Evolutionary conservation across 768 basidiomycete species (phyloP), one percentile per base, ranked within the genome.

Genomic region (Mycena pura): DNA sequence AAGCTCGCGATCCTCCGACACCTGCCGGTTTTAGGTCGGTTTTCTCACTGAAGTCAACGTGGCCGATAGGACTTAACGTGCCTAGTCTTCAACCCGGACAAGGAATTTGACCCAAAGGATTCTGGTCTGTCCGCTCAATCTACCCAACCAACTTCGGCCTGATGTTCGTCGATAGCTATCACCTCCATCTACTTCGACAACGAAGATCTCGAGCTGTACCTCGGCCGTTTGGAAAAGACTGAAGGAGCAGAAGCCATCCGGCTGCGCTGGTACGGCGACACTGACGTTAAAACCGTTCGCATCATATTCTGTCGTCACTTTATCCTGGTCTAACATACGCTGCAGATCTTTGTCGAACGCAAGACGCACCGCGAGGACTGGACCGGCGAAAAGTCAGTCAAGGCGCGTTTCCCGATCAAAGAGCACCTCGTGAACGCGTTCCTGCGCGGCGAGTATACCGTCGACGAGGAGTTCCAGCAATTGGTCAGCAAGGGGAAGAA

Each of bases 371-470:
- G 95, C 54, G 97, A 99, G 76, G 97, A 99, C 71, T 99, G 97
- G 97, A 99, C 96, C 0, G 97, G 97, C 31, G 96, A 99, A 75
- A 98, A 98, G 76, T 95, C 93, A 10, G 96, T 99, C 72, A 99
- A 98, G 76, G 92, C 95, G 14, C 91, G 96, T 11, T 98, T 99
- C 78, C 88, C 93, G 3, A 89, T 99, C 73, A 95, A 96, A 72
- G 96, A 98, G 72, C 87, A 94, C 62, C 86, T 92, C 44, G 89
- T 99, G 67, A 96, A 98, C 70, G 88, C 91, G 15, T 99, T 95
- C 80, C 76, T 97, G 38, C 80, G 83, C 21, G 97, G 97, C 17
- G 89, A 93, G 70, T 91, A 97, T 75, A 96, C 88, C 27, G 91
- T 97, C 83, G 96, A 98, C 70, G 91, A 81, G 38, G 95, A 98